These are phyloP conservation scores for Neoboletus subvelutipes DNA, from an alignment of 768 basidiomycete species.

Conservation along the genomic window DNA sequence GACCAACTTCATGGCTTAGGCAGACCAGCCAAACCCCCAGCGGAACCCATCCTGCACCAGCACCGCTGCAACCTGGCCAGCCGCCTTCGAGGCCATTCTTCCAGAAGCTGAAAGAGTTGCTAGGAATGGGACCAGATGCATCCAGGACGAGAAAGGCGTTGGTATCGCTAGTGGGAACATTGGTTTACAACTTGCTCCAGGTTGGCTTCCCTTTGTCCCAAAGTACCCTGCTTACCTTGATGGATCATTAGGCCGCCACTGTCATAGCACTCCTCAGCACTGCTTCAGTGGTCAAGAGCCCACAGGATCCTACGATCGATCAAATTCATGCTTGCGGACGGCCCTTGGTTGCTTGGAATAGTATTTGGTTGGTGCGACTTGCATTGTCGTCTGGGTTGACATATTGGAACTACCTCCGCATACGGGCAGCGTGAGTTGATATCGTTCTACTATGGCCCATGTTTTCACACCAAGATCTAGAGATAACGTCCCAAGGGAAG, in stretches of 20 bases:
- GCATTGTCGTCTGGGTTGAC: conserved; percentile 48
- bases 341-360: conserved; percentile 67
- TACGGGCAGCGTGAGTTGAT: conserved; percentile 35
- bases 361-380: conserved; percentile 60
- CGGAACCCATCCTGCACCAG: conserved; percentile 2
- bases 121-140: conserved; percentile 57
- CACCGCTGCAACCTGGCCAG: conserved; percentile 1
- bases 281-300: conserved; percentile 48
- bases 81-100: conserved; percentile 20
- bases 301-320: conserved; percentile 36
- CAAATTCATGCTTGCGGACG: conserved; percentile 66
- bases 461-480: conserved; percentile 15
- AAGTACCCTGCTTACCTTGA: conserved; percentile 1
- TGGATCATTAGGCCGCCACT: conserved; percentile 43
- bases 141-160: conserved; percentile 52
- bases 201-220: conserved; percentile 33
- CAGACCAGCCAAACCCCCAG: conserved; percentile 24
- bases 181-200: conserved; percentile 53
- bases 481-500: conserved; percentile 28
- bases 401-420: conserved; percentile 52
- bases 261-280: conserved; percentile 52
- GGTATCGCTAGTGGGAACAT: conserved; percentile 50
- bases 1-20: conserved; percentile 24
- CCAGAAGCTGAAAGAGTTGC: conserved; percentile 34
- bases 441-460: neutral